Percentiles rank a stretch among this genome's conserved stretches.
Evolutionary conservation across 1,284 basidiomycete genomes (phyloP).

Genomic region (Malassezia furfur): DNA sequence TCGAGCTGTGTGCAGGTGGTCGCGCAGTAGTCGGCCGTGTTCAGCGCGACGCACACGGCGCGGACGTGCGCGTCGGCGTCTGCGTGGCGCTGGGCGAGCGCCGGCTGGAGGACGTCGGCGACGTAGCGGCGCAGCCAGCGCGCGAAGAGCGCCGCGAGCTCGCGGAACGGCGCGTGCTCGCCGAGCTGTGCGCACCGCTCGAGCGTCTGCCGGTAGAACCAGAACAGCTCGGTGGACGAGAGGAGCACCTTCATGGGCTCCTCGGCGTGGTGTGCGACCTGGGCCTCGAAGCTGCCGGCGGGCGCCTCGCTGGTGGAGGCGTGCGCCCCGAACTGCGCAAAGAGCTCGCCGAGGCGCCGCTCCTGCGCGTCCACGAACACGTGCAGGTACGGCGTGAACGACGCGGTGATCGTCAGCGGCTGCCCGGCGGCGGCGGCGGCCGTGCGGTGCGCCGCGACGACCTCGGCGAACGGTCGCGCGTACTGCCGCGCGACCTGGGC

Average conservation of each 20-base stretch:
- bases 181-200: slow-evolving; percentile 72
- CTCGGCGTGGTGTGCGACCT: slow-evolving; percentile 50
- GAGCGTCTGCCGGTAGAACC: slow-evolving; percentile 87
- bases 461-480: slow-evolving; percentile 18
- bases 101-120: slow-evolving; percentile 61
- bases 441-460: slow-evolving; percentile 1
- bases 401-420: slow-evolving; percentile 56
- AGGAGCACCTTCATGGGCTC: slow-evolving; percentile 60
- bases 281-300: slow-evolving; percentile 56
- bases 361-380: slow-evolving; percentile 95
- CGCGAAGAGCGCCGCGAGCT: slow-evolving; percentile 55
- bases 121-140: slow-evolving; percentile 93
- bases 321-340: slow-evolving; percentile 19
- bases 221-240: slow-evolving; percentile 91
- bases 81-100: slow-evolving; percentile 52
- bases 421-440: background rate
- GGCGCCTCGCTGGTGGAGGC: slow-evolving; percentile 49
- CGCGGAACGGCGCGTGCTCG: slow-evolving; percentile 37
- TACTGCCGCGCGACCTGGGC: slow-evolving; percentile 29
- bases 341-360: slow-evolving; percentile 52
- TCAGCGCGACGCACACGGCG: slow-evolving; percentile 60
- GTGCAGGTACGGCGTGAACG: slow-evolving; percentile 82
- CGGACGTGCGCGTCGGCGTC: slow-evolving; percentile 24
- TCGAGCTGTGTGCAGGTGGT: slow-evolving; percentile 85
- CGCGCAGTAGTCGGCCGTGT: slow-evolving; percentile 96